Evolutionary conservation across 2,329 filamentous ascomycete species (phyloP), one percentile per base, ranked within the genome.

Genomic region (Verticillium zaregamsianum): DNA sequence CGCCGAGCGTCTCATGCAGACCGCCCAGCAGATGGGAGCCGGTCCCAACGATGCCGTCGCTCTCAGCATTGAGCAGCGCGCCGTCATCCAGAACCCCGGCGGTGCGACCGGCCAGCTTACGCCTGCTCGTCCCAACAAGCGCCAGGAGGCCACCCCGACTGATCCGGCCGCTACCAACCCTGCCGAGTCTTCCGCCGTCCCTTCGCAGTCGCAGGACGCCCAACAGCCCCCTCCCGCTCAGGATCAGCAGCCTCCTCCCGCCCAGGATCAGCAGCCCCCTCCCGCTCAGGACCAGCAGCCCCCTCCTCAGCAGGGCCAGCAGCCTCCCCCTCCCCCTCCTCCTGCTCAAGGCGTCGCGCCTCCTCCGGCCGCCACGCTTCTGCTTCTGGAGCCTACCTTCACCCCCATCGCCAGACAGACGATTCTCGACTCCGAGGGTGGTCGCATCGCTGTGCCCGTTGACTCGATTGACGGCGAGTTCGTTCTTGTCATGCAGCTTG

Each of bases 391-490:
- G 25, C 64, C 66, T n/a, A 67, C 65, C 35, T 67, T 67, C 45
- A 67, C 61, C 28, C 66, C 66, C 28, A 59, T 67, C 17, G 62
- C 62, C 11, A 57, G 59, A 1, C 62, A 65, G 58, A 58, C 66
- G 5, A 62, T 67, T 25, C 58, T 67, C 2, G 66, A 67, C 55
- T 62, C 56, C 33, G 63, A 67, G 45, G 66, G 66, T 17, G 60
- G 59, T 45, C 66, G 66, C 33, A 64, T 67, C 33, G 66, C 65
- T 23, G 64, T 67, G 5, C 65, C 66, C 23, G 65, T 67, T 2
- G 64, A 37, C 52, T 62, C 66, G 55, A 63, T 67, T 12, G 66
- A 67, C 39, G 66, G 66, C 57, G 66, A 67, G 57, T 67, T 67
- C 54, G 67, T 67, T 8, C 56, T 67, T 17, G 66, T 65, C 17